phyloP scores from a whole-genome alignment of 805 yeast genomes.

The Metschnikowia santaceciliae region DNA sequence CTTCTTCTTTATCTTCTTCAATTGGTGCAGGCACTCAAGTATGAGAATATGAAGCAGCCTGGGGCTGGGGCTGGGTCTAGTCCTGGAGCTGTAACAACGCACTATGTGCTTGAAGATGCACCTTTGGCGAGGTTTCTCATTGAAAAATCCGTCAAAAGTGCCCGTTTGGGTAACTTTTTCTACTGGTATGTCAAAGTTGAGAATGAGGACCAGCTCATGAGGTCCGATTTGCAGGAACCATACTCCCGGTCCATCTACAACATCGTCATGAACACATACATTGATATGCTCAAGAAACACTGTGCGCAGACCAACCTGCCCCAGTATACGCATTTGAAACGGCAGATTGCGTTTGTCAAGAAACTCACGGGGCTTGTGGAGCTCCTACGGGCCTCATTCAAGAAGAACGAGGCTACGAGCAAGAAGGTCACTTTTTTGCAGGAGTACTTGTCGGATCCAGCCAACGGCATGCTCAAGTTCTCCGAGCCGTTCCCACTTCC shows the following conservation, averaged over 20 bases:
- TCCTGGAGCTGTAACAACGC: too few relatives aligned
- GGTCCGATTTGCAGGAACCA: background rate
- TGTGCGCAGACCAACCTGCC: slow-evolving; percentile 27
- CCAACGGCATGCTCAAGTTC: slow-evolving; percentile 37
- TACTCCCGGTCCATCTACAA: slow-evolving; percentile 25
- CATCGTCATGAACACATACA: slow-evolving; percentile 37
- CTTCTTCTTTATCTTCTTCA: slow-evolving; percentile 79
- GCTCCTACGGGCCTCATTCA: slow-evolving; percentile 49
- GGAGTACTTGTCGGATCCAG: slow-evolving; percentile 48
- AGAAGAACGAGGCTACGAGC: slow-evolving; percentile 69
- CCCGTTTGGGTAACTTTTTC: slow-evolving; percentile 70
- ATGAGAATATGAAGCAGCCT: slow-evolving; percentile 46
- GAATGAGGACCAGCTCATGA: slow-evolving; percentile 54
- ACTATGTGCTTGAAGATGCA: slow-evolving; percentile 34
- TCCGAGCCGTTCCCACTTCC: slow-evolving; percentile 69
- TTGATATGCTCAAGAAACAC: slow-evolving; percentile 31
- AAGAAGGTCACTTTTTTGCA: slow-evolving; percentile 69
- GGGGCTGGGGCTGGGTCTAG: background rate
- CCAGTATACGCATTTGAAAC: slow-evolving; percentile 38
- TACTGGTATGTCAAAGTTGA: slow-evolving; percentile 94
- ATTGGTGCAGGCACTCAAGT: slow-evolving; percentile 85
- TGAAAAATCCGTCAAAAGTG: slow-evolving; percentile 61
- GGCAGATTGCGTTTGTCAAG: slow-evolving; percentile 68
- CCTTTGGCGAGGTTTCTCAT: slow-evolving; percentile 75
- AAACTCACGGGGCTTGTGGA: slow-evolving; percentile 63